Percentiles rank a stretch among this genome's conserved stretches.
Evolutionary conservation across 495 filamentous ascomycete genomes (phyloP).

Genomic region (Talaromyces adpressus): DNA sequence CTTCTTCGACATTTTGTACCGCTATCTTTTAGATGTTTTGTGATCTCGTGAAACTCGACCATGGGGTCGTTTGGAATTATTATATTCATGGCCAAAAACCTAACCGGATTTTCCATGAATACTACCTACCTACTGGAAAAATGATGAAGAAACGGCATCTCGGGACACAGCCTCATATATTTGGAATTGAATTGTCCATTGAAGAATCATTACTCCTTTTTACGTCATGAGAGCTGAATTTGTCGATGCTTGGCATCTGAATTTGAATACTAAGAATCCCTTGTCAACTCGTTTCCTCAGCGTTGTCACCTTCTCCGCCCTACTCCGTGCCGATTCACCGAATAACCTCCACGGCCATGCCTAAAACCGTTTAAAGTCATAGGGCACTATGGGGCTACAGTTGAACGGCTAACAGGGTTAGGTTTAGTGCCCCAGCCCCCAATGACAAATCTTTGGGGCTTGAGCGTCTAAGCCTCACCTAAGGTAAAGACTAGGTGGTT

Average conservation of each 20-base stretch:
- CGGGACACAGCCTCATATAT: slow-evolving; percentile 4
- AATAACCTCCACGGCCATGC: neutral
- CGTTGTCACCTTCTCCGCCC: neutral
- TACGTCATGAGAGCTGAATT: slow-evolving; percentile 1
- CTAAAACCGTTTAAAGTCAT: neutral
- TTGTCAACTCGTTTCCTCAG: neutral
- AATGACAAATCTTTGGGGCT: neutral
- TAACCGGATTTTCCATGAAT: neutral
- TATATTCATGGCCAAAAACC: neutral
- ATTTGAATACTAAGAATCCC: neutral
- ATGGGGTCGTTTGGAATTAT: neutral
- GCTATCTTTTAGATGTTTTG: neutral
- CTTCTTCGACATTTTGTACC: neutral
- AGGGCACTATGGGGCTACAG: neutral
- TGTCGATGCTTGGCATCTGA: neutral
- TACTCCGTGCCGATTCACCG: neutral
- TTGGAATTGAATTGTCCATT: slow-evolving; percentile 6
- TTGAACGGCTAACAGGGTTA: neutral
- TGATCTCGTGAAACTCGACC: neutral
- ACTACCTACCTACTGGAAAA: neutral
- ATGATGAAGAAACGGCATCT: neutral
- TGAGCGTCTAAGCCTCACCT: neutral
- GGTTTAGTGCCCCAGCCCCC: neutral
- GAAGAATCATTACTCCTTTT: neutral
- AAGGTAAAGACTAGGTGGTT: neutral